Base-by-base conservation (phyloP, 352 stramenopile genomes). In the Phytophthora hybrid region DNA sequence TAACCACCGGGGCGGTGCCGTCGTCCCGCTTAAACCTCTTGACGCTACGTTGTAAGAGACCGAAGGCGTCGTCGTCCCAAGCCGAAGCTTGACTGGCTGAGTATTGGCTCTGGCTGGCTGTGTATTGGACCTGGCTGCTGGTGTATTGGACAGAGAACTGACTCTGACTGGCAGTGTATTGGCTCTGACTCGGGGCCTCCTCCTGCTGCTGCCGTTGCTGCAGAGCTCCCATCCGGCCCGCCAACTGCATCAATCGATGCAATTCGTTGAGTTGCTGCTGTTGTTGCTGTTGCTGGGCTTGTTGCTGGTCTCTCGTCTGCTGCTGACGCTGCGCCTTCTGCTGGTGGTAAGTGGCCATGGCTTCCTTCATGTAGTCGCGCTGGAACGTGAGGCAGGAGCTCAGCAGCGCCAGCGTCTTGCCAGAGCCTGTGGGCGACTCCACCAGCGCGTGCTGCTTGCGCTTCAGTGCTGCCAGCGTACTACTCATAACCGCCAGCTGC, bases 401-500 rank as follows among this genome's bases (percentile, higher is more conserved):
- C 34, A 96, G 66, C 60, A 96, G 63, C 59, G 89, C 89, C 56
- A 96, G 76, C 29, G 89, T 96, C 76, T 96, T 96, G 39, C 89
- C 89, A 0, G 88, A 94, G 5, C 89, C 89, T 14, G 89, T 96
- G 9, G 89, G 89, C 3, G 88, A 95, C 73, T 96, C 89, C 39
- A 96, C 71, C 53, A 96, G 73, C 56, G 89, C 89, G 59, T 96
- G 91, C 64, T 95, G 85, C 6, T 80, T 51, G 29, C 70, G 85
- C 70, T 94, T 93, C 58, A 96, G 78, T 51, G 89, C 89, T 44
- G 87, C 39, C 57, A 96, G 70, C 51, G 91, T 87, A 59, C 90
- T 94, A 78, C 80, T 93, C 89, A 96, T 96, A 32, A 96, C 88
- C 0, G 88, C 88, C 56, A 96, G 62, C 67, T 96, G 89, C n/a